phyloP scores from a whole-genome alignment of 2,329 filamentous ascomycete species.

The Calonectria hongkongensis region DNA sequence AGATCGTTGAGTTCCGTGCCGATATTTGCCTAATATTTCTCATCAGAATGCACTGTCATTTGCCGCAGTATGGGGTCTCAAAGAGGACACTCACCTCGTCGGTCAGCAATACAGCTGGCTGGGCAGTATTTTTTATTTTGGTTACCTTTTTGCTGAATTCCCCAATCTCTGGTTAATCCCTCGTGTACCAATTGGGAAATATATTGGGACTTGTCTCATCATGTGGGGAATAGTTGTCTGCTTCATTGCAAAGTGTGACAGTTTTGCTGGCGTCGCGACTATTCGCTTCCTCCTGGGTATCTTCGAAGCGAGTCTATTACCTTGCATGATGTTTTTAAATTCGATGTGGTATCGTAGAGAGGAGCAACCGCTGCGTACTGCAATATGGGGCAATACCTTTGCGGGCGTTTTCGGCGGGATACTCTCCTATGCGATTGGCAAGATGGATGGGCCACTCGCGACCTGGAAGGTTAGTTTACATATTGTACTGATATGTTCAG shows the following conservation, averaged over 20 bases:
- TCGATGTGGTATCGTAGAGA: conserved; percentile 59
- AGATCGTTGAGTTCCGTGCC: not conserved
- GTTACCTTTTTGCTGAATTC: conserved; percentile 63
- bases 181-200: conserved; percentile 57
- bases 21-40: not conserved
- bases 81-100: conserved; percentile 51
- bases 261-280: conserved; percentile 63
- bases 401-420: conserved; percentile 58
- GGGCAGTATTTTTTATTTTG: conserved; percentile 69
- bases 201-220: conserved; percentile 56
- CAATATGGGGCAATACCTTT: conserved; percentile 58
- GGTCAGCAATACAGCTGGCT: conserved; percentile 80
- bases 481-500: not conserved
- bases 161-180: conserved; percentile 58
- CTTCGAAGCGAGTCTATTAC: conserved; percentile 68
- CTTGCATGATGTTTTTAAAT: conserved; percentile 69
- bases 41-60: conserved; percentile 30
- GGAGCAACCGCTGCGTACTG: conserved; percentile 57
- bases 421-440: conserved; percentile 55
- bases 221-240: conserved; percentile 63
- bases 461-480: conserved; percentile 46
- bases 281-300: conserved; percentile 66
- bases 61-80: conserved; percentile 49
- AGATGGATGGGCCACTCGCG: conserved; percentile 51
- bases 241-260: conserved; percentile 62